Base-by-base conservation (phyloP, 2,329 filamentous ascomycete species). In the Ambrosiella xylebori region DNA sequence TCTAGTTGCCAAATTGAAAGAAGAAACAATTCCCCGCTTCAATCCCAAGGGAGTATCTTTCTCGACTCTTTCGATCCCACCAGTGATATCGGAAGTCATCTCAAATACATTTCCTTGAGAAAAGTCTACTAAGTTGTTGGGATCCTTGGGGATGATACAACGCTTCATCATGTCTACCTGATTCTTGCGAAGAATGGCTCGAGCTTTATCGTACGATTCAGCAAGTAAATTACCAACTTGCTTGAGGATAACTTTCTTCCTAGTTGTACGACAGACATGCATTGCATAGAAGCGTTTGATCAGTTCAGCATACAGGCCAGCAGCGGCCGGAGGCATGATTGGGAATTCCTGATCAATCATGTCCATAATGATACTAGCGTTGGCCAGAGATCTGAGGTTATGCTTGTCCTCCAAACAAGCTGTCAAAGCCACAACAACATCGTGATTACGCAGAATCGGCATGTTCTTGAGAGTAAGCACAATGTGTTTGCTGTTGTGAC, bases 361-460 rank as follows among this genome's bases (percentile, higher is more conserved):
- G 56, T 81, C 73, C 37, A 95, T 71, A 35, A 95, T 73, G 55
- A 73, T 69, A 55, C 74, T 79, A 3, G 86, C 85, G 63, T 85
- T 76, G 2, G 73, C 69, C 62, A 95, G 77, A 19, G 80, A 78
- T 56, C 83, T 78, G n/a, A 68, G 74, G 67, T 94, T 95, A 58
- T 82, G 81, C 65, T 82, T 84, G 72, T 96, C 88, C 59, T 84
- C 79, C 27, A 80, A 71, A 68, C 89, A 95, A 17, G 51, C 44
- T 11, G 57, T 35, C 59, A 60, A 58, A 35, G 59, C 51, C 19
- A 39, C 56, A n/a, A 58, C 56, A 38, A 60, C 41, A 38, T 60
- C 59, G 52, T 60, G 50, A 35, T 19, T 50, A 17, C 45, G 52
- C 37, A 60, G 12, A 4, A 81, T 76, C 1, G 78, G 79, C 65